Percentiles rank a stretch among this genome's conserved stretches.
Evolutionary conservation across 1,284 basidiomycete genomes (phyloP).

Genomic region (Ceratobasidium sp.): DNA sequence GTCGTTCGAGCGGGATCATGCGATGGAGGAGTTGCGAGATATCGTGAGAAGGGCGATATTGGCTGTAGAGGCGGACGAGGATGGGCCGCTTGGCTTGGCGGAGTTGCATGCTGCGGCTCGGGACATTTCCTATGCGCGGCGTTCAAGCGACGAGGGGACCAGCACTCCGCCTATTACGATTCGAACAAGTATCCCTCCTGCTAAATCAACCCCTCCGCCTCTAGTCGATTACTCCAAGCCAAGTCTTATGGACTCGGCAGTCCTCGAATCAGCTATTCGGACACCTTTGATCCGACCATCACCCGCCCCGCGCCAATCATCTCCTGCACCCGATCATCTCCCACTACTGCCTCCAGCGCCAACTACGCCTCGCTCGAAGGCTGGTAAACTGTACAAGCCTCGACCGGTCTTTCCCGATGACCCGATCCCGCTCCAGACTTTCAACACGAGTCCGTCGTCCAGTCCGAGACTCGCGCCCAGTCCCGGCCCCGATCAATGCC

Average conservation of each 20-base stretch:
- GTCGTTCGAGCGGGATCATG: conserved; percentile 14
- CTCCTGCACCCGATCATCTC: background rate
- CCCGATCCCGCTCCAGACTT: conserved; percentile 42
- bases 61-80: conserved; percentile 19
- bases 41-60: conserved; percentile 28
- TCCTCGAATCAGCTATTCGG: conserved; percentile 9
- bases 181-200: conserved; percentile 16
- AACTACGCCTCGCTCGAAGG: conserved; percentile 19
- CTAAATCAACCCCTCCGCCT: background rate
- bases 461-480: conserved; percentile 13
- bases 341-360: background rate
- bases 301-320: background rate
- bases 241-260: conserved; percentile 14
- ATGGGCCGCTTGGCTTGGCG: conserved; percentile 26
- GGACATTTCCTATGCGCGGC: conserved; percentile 30
- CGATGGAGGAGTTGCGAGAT: conserved; percentile 40
- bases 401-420: conserved; percentile 24
- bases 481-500: conserved; percentile 5
- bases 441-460: conserved; percentile 5
- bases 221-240: background rate
- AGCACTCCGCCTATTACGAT: background rate
- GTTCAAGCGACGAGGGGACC: background rate
- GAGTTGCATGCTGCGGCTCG: conserved; percentile 28
- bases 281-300: conserved; percentile 29
- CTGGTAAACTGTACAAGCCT: conserved; percentile 33